A percentile compares a stretch with the other conserved stretches of the same genome.
Conservation (phyloP, 2,329 filamentous ascomycete species). For the Coleophoma cylindrospora region DNA sequence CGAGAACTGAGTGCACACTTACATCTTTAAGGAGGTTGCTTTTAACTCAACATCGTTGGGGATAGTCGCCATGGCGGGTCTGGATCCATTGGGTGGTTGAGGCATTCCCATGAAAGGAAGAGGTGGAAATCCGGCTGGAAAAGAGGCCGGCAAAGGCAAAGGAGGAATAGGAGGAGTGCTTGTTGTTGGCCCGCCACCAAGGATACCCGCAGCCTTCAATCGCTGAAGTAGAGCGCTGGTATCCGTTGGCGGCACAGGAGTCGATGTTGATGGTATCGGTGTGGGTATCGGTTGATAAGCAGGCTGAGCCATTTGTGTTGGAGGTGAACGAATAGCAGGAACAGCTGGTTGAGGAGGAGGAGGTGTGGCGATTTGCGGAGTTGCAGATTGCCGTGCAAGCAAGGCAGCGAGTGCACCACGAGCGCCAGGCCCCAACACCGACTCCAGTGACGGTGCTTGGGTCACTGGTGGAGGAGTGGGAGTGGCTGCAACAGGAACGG, state of each 20-base stretch:
- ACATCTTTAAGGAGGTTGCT: conserved; percentile 69
- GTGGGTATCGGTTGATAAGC: conserved; percentile 23
- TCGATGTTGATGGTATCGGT: conserved; percentile 25
- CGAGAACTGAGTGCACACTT: conserved; percentile 28
- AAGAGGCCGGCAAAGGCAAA: conserved; percentile 35
- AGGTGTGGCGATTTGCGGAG: conserved; percentile 42
- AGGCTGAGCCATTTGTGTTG: conserved; percentile 35
- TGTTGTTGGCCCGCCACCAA: conserved; percentile 41
- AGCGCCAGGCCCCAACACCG: conserved; percentile 38
- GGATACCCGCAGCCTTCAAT: conserved; percentile 62
- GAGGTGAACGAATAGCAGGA: conserved; percentile 43
- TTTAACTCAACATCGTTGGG: conserved; percentile 53
- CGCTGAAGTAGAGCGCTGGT: conserved; percentile 57
- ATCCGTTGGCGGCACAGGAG: conserved; percentile 24
- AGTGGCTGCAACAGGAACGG: conserved; percentile 19
- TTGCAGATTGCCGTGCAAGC: conserved; percentile 46
- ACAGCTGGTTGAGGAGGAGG: conserved; percentile 34
- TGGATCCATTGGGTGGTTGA: conserved; percentile 10
- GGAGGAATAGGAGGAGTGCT: conserved; percentile 31
- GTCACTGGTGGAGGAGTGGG: conserved; percentile 11
- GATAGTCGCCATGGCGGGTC: conserved; percentile 19
- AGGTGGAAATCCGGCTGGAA: conserved; percentile 29
- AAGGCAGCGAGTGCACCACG: conserved; percentile 46
- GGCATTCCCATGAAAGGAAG: conserved; percentile 23
- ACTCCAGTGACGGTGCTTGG: conserved; percentile 43